Conservation (phyloP, 371 early-diverging fungal species). For the Rhizopus microsporus region DNA sequence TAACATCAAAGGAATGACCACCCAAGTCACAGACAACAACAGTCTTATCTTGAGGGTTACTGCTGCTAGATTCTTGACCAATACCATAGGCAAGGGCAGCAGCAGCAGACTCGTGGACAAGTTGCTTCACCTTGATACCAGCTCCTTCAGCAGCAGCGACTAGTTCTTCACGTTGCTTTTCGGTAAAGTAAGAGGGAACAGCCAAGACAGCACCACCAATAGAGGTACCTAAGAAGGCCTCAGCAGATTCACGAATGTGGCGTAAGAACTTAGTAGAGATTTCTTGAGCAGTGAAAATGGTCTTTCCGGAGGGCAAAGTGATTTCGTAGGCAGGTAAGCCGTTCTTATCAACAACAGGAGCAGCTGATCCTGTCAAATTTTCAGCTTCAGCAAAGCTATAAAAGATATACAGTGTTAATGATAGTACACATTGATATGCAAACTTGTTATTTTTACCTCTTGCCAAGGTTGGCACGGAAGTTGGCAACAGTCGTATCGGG, state of each 20-base stretch:
- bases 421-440: not conserved
- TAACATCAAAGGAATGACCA: conserved; percentile 93
- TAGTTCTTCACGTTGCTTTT: conserved; percentile 83
- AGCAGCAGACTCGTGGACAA: conserved; percentile 96
- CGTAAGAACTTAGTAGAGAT: conserved; percentile 78
- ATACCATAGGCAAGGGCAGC: conserved; percentile 94
- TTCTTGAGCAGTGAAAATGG: conserved; percentile 67
- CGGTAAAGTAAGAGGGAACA: conserved; percentile 92
- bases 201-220: conserved; percentile 92
- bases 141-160: conserved; percentile 83
- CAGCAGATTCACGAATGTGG: conserved; percentile 87
- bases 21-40: conserved; percentile 98
- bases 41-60: conserved; percentile 69
- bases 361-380: conserved; percentile 56
- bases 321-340: conserved; percentile 80
- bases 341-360: conserved; percentile 67
- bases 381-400: conserved; percentile 46
- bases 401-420: conserved; percentile 19
- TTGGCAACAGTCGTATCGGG: conserved; percentile 84
- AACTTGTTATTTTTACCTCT: conserved; percentile 40
- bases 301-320: conserved; percentile 62
- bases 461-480: conserved; percentile 86
- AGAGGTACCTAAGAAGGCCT: conserved; percentile 78
- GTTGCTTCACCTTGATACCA: conserved; percentile 86
- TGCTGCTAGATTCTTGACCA: conserved; percentile 57